Evolutionary conservation across 768 basidiomycete genomes (phyloP).

Genomic region (Pholiota conissans): DNA sequence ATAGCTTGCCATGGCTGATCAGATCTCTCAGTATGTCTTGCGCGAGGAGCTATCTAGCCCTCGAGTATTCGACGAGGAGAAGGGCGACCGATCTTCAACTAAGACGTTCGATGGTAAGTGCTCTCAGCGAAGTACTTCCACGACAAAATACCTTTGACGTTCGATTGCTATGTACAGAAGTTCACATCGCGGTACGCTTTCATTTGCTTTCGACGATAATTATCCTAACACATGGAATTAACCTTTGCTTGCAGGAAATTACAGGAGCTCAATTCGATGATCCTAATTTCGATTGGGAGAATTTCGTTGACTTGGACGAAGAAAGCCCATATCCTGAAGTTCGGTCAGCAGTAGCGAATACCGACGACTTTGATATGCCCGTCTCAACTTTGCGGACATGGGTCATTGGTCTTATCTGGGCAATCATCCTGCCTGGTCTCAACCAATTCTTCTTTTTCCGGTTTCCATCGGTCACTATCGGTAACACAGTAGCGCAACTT

Average conservation of each 20-base stretch:
- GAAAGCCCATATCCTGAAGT: conserved; percentile 84
- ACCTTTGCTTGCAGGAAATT: conserved; percentile 23
- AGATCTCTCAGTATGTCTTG: conserved; percentile 24
- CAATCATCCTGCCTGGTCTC: conserved; percentile 55
- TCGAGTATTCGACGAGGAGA: conserved; percentile 25
- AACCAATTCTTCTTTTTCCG: conserved; percentile 60
- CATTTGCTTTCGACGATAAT: background rate
- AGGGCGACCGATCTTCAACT: conserved; percentile 18
- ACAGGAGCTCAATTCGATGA: conserved; percentile 42
- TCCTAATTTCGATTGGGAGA: conserved; percentile 44
- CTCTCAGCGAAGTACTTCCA: no score
- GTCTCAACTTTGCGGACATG: conserved; percentile 50
- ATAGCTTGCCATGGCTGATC: conserved; percentile 28
- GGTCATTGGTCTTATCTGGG: conserved; percentile 54
- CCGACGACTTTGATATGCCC: conserved; percentile 61
- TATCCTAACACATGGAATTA: no score
- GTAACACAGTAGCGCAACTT: conserved; percentile 64
- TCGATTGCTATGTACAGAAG: conserved; percentile 15
- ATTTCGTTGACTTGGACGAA: conserved; percentile 43
- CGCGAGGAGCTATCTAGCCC: conserved; percentile 17
- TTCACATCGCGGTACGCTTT: conserved; percentile 29
- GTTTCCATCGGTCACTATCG: conserved; percentile 37
- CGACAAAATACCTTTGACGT: no score
- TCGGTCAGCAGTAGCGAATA: conserved; percentile 65
- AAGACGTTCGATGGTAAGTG: conserved; percentile 26